phyloP scores from a whole-genome alignment of 108 stramenopile species.

The Pseudonitzschia pungens region DNA sequence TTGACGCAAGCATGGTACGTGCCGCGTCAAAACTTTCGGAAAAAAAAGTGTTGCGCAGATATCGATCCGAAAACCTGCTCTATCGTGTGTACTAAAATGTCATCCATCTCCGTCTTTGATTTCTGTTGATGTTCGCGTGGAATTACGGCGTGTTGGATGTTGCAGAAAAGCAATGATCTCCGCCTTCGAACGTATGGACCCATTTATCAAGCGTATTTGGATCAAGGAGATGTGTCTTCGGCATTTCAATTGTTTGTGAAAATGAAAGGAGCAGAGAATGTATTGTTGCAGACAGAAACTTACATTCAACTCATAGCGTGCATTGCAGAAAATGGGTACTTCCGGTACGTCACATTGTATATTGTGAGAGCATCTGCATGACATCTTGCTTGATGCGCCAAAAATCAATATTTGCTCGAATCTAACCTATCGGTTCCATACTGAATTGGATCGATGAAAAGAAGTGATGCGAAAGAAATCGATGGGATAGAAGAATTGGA shows the following conservation, averaged over 20 bases:
- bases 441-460: not conserved
- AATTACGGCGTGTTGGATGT: slow-evolving; percentile 3
- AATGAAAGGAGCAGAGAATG: slow-evolving; percentile 55
- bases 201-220: slow-evolving; percentile 59
- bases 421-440: no score
- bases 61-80: not conserved
- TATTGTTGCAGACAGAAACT: slow-evolving; percentile 68
- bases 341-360: slow-evolving; percentile 34
- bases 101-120: not conserved
- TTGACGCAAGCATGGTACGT: slow-evolving; percentile 56
- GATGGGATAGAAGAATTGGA: slow-evolving; percentile 52
- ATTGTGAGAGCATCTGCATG: slow-evolving; percentile 3
- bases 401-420: no score
- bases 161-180: slow-evolving; percentile 39
- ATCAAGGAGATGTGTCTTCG: slow-evolving; percentile 51
- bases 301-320: slow-evolving; percentile 64
- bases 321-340: slow-evolving; percentile 71
- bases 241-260: slow-evolving; percentile 60
- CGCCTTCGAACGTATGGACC: slow-evolving; percentile 80
- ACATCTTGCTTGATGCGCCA: not conserved
- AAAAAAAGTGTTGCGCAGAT: no score
- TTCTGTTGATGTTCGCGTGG: not conserved
- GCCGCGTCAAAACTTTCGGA: no score
- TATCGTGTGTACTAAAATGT: not conserved
- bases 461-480: slow-evolving; percentile 40